Conservation (phyloP, 208 protist species). For the Leishmania martiniquensis region DNA sequence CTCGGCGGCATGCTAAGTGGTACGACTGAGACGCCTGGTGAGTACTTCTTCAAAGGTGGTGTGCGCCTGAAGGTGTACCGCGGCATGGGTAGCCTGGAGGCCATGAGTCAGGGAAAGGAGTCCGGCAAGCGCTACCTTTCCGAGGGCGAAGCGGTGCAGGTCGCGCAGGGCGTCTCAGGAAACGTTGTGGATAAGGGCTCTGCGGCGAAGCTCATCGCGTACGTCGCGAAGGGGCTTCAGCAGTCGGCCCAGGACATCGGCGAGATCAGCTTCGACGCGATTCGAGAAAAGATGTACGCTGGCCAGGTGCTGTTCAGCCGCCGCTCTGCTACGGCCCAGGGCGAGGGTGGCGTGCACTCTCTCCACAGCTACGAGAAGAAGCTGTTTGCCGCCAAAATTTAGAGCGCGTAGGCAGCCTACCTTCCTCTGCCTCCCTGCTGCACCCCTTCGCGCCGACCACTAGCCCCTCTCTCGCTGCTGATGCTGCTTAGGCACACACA, state of each 20-base stretch:
- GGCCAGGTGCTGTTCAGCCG: conserved; percentile 93
- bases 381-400: conserved; percentile 86
- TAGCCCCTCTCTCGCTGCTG: not conserved
- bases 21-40: conserved; percentile 92
- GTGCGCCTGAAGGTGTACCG: conserved; percentile 95
- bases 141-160: conserved; percentile 89
- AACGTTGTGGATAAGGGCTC: conserved; percentile 94
- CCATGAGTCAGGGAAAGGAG: conserved; percentile 93
- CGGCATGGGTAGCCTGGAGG: conserved; percentile 96
- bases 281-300: conserved; percentile 89
- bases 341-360: conserved; percentile 93
- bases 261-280: conserved; percentile 70
- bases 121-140: conserved; percentile 91
- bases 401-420: not conserved
- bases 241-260: conserved; percentile 95
- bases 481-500: not conserved
- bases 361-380: conserved; percentile 93
- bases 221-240: conserved; percentile 93
- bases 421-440: not conserved
- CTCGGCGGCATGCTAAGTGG: conserved; percentile 93
- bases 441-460: not conserved
- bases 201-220: conserved; percentile 81
- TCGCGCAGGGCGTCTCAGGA: conserved; percentile 94
- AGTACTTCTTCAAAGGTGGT: conserved; percentile 94
- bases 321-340: conserved; percentile 91